Percentiles rank a stretch among this genome's conserved stretches.
Conservation (phyloP, 1,139 yeast genomes). For the Komagataea norvegica region DNA sequence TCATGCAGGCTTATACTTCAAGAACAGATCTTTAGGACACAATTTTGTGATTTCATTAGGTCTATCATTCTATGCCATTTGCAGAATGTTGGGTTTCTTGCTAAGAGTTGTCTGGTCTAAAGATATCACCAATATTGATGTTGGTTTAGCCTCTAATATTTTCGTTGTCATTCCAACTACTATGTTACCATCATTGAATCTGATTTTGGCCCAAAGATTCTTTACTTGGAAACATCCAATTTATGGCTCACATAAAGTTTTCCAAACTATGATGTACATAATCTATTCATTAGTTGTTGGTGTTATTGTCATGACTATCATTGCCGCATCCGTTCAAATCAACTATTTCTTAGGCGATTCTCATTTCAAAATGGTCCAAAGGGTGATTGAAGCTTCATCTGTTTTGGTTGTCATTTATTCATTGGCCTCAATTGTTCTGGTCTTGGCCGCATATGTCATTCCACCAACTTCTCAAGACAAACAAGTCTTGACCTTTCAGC, state of each 20-base stretch:
- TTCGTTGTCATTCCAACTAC: slow-evolving; percentile 56
- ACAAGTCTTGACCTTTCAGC: slow-evolving; percentile 57
- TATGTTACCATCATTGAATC: slow-evolving; percentile 51
- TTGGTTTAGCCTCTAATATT: slow-evolving; percentile 60
- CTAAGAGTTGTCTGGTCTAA: slow-evolving; percentile 59
- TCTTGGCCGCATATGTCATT: slow-evolving; percentile 48
- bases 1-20: slow-evolving; percentile 44
- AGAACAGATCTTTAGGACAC: slow-evolving; percentile 57
- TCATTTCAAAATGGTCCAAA: slow-evolving; percentile 47
- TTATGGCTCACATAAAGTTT: slow-evolving; percentile 53
- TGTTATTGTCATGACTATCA: slow-evolving; percentile 59
- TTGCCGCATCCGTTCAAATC: slow-evolving; percentile 64
- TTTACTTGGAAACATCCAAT: slow-evolving; percentile 84
- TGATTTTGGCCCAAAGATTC: slow-evolving; percentile 68
- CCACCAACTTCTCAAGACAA: slow-evolving; percentile 57
- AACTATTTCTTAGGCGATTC: slow-evolving; percentile 46
- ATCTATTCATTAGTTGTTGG: slow-evolving; percentile 53
- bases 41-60: slow-evolving; percentile 55
- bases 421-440: slow-evolving; percentile 48
- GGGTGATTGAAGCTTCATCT: slow-evolving; percentile 56
- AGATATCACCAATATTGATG: slow-evolving; percentile 39
- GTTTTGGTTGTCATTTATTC: slow-evolving; percentile 56
- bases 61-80: slow-evolving; percentile 47
- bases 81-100: slow-evolving; percentile 58
- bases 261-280: slow-evolving; percentile 48